These are phyloP conservation scores for Rubia peregrina DNA, from an alignment of 305 asterid species.

Conservation along the genomic window DNA sequence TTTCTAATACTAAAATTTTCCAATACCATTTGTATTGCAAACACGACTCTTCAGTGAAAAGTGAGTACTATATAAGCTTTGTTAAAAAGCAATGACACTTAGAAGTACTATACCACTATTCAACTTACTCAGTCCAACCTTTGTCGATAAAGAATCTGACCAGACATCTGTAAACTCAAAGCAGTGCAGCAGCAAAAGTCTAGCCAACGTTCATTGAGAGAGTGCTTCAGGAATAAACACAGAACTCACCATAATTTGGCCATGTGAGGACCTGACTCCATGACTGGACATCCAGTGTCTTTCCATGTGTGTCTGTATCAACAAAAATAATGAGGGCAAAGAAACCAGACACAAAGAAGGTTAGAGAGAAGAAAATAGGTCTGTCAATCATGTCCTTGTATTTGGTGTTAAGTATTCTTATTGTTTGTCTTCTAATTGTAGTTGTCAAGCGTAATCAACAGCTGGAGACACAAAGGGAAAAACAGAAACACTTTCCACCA, in stretches of 20 bases:
- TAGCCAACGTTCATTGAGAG: background rate
- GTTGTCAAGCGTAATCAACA: background rate
- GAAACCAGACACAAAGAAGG: background rate
- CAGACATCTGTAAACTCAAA: conserved; percentile 3
- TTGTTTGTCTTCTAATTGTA: background rate
- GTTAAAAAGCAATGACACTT: background rate
- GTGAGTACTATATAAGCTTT: background rate
- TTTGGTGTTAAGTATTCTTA: background rate
- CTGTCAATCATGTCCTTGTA: background rate
- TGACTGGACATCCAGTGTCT: background rate
- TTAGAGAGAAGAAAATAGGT: background rate
- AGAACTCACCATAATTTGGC: background rate
- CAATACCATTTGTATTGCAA: background rate
- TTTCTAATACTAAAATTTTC: background rate
- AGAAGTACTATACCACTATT: background rate
- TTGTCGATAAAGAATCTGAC: background rate
- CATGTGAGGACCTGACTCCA: conserved; percentile 9
- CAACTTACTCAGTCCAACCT: background rate
- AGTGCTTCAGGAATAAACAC: background rate
- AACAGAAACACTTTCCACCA: background rate
- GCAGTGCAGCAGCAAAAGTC: background rate
- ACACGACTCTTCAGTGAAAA: background rate
- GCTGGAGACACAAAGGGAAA: conserved; percentile 2
- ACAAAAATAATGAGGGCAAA: background rate
- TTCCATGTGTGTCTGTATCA: conserved; percentile 5